phyloP scores from a whole-genome alignment of 169 alveolate genomes.

The Besnoitia besnoiti region DNA sequence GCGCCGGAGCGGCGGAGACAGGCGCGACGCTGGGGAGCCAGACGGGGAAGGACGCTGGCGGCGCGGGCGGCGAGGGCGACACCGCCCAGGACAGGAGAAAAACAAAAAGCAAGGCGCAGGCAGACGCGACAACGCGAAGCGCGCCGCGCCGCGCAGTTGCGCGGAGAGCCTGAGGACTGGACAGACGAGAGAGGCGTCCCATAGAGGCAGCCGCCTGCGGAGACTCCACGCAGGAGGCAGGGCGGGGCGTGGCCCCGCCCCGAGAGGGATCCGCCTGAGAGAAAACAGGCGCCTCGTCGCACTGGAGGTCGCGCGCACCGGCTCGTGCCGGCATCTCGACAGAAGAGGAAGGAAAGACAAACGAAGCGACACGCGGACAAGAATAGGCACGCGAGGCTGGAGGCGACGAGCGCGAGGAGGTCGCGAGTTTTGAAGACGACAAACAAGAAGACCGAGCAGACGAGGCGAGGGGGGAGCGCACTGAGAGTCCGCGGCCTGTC shows the following conservation, averaged over 20 bases:
- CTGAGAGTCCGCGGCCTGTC: not conserved
- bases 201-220: too few relatives aligned
- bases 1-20: not conserved
- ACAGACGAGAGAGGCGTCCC: too few relatives aligned
- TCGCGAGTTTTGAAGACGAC: not conserved
- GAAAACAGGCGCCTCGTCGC: too few relatives aligned
- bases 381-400: too few relatives aligned
- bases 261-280: too few relatives aligned
- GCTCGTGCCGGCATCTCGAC: too few relatives aligned
- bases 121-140: not conserved
- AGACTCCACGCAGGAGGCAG: too few relatives aligned
- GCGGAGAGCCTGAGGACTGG: not conserved
- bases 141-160: too few relatives aligned
- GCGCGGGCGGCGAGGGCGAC: not conserved
- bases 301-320: too few relatives aligned
- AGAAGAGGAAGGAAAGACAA: not conserved
- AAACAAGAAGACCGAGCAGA: not conserved
- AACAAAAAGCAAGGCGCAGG: not conserved
- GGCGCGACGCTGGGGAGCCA: not conserved
- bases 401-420: not conserved
- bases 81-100: not conserved
- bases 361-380: not conserved
- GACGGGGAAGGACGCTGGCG: not conserved
- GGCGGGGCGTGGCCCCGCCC: too few relatives aligned
- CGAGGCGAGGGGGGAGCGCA: not conserved